Base-by-base conservation (phyloP, 2,329 filamentous ascomycete genomes). In the Cladosporium austrohemisphaericum region DNA sequence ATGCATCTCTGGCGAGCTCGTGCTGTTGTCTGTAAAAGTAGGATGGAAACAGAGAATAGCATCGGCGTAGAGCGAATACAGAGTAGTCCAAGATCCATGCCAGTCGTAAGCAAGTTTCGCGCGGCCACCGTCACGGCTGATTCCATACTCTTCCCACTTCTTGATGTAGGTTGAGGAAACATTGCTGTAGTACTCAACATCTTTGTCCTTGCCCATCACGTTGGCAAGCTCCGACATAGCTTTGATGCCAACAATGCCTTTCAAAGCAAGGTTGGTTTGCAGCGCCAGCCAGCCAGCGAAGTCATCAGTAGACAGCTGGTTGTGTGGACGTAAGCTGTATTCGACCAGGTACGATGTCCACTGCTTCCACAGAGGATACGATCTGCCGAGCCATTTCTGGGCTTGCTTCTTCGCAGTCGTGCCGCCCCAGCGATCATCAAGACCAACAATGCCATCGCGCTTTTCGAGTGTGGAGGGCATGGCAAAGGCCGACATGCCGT, bases 51-150 rank as follows among this genome's bases (percentile, higher is more conserved):
- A 93, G 26, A 93, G 79, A 18, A 92, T 74, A 22, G 80, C 81
- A 69, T 94, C 88, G 11, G 84, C 81, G 69, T 88, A 95, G 20
- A 94, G 76, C 63, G 90, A 92, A 74, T 95, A 95, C 28, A 94
- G 76, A 0, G 85, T 89, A 5, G 86, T 89, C 86, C 86, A 91
- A 43, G 84, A 88, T 11, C 86, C 86, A 56, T 86, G 85, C 75
- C 85, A 83, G 62, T 88, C 78, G 69, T 95, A 95, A 9, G 85
- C 81, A 8, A 95, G 76, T 57, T 88, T 91, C 18, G 86, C 83
- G 65, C 92, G 87, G 1, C 82, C 72, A 7, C 80, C 78, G 49
- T 85, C 80, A 14, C 76, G 75, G 53, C 87, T 86, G 65, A 91
- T 83, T 49, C 79, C 88, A 47, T 81, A 78, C 16, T 76, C 70